phyloP scores from a whole-genome alignment of 805 yeast genomes.

The Brettanomyces nanus region DNA sequence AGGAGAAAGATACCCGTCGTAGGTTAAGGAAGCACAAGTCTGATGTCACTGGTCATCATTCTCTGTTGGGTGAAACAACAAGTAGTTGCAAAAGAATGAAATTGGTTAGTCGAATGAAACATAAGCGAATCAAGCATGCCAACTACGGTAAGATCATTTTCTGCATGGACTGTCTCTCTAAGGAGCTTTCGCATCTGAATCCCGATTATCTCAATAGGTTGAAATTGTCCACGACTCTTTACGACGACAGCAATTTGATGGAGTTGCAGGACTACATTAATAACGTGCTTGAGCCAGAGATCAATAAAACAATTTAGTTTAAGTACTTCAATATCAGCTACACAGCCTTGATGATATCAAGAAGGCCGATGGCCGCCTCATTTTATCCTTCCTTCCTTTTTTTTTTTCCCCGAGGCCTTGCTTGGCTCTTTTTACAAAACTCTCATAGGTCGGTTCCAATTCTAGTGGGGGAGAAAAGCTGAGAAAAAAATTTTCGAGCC shows the following conservation, averaged over 20 bases:
- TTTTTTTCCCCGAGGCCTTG: no score
- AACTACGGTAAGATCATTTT: conserved; percentile 20
- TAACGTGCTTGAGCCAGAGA: conserved; percentile 3
- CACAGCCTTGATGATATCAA: no score
- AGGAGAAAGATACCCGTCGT: conserved; percentile 23
- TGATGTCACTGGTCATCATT: conserved; percentile 3
- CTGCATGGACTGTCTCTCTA: conserved; percentile 19
- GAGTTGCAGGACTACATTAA: conserved; percentile 5
- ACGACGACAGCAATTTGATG: conserved; percentile 8
- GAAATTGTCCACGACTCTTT: conserved; percentile 8
- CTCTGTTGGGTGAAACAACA: background rate
- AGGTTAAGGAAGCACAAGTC: conserved; percentile 30
- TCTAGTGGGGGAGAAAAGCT: no score
- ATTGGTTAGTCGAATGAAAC: conserved; percentile 13
- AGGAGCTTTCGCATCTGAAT: conserved; percentile 6
- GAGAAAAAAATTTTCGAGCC: no score
- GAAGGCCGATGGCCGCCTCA: no score
- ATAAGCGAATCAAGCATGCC: conserved; percentile 15
- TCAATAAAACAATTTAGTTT: no score
- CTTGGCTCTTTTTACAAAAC: no score
- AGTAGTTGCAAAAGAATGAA: conserved; percentile 3
- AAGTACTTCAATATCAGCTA: no score
- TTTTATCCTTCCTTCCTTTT: no score
- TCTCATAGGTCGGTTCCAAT: no score
- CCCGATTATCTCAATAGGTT: conserved; percentile 11